Evolutionary conservation across 345 rosid genomes (phyloP).

Genomic region (Clarkia xantiana): DNA sequence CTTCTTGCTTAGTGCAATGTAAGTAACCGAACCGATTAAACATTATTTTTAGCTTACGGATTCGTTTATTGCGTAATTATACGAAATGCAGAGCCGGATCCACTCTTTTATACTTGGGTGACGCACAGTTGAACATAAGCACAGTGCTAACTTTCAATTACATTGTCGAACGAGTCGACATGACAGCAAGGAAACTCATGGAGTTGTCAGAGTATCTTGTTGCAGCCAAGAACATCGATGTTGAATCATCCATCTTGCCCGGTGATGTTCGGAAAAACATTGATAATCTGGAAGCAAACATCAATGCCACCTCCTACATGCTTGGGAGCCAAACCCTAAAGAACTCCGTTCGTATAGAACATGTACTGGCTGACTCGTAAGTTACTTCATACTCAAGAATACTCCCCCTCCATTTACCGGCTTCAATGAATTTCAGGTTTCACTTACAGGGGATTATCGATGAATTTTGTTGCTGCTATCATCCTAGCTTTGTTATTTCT

Average conservation of each 20-base stretch:
- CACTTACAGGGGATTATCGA: constrained; percentile 52
- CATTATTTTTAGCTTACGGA: no score
- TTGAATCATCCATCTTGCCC: constrained; percentile 34
- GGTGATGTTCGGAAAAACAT: constrained; percentile 27
- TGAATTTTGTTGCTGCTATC: constrained; percentile 68
- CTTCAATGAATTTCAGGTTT: background rate
- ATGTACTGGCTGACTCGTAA: constrained; percentile 52
- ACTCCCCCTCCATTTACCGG: background rate
- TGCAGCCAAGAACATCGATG: constrained; percentile 47
- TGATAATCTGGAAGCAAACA: constrained; percentile 38
- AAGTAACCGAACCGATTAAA: constrained; percentile 7
- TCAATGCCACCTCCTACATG: constrained; percentile 44
- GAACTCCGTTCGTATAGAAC: constrained; percentile 44
- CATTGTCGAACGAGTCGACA: constrained; percentile 49
- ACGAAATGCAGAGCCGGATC: constrained; percentile 50
- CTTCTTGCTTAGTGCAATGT: constrained; percentile 82
- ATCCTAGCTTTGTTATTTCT: constrained; percentile 82
- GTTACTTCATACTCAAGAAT: background rate
- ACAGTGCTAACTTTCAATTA: constrained; percentile 54
- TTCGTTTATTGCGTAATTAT: no score
- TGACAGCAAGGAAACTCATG: constrained; percentile 58
- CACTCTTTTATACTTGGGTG: constrained; percentile 66
- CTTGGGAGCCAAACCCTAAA: constrained; percentile 44
- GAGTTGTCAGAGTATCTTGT: constrained; percentile 71
- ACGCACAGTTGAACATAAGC: constrained; percentile 61